Percentiles rank a stretch among this genome's conserved stretches.
Evolutionary conservation across 2,329 filamentous ascomycete genomes (phyloP).

Genomic region (Curvularia spicifera): DNA sequence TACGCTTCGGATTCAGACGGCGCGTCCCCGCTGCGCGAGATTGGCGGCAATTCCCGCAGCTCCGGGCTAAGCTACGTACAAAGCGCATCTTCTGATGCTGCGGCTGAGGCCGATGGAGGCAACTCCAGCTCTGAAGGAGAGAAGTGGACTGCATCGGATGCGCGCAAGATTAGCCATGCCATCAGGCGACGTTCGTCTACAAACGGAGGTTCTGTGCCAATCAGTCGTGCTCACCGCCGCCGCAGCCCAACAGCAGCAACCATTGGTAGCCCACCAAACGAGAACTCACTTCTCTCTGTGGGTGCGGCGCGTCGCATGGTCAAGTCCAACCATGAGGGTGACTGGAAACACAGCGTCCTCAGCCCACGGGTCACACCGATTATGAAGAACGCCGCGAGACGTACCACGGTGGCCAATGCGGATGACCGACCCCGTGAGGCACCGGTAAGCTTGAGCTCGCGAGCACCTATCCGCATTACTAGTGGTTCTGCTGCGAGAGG

Average conservation of each 20-base stretch:
- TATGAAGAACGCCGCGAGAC: slow-evolving; percentile 57
- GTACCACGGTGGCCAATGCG: slow-evolving; percentile 47
- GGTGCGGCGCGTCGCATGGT: slow-evolving; percentile 71
- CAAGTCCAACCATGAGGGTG: slow-evolving; percentile 64
- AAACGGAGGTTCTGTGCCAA: slow-evolving; percentile 50
- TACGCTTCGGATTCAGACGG: slow-evolving; percentile 65
- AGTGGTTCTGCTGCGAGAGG: slow-evolving; percentile 42
- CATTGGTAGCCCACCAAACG: slow-evolving; percentile 60
- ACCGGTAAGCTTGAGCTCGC: slow-evolving; percentile 29
- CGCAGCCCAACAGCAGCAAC: slow-evolving; percentile 61
- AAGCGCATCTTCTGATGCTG: slow-evolving; percentile 33
- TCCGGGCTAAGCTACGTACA: slow-evolving; percentile 64
- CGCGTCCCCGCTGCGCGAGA: slow-evolving; percentile 55
- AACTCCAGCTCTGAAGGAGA: slow-evolving; percentile 58
- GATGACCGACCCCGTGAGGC: slow-evolving; percentile 40
- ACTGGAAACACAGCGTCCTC: slow-evolving; percentile 63
- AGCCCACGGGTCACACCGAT: slow-evolving; percentile 67
- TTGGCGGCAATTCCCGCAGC: slow-evolving; percentile 52
- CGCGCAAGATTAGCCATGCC: slow-evolving; percentile 61
- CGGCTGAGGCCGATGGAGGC: slow-evolving; percentile 40
- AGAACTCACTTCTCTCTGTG: slow-evolving; percentile 68
- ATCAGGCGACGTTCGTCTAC: slow-evolving; percentile 62
- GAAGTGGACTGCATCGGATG: slow-evolving; percentile 58
- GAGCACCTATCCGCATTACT: slow-evolving; percentile 43
- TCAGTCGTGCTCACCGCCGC: slow-evolving; percentile 56